Evolutionary conservation across 2,329 filamentous ascomycete species (phyloP), one percentile per base, ranked within the genome.

Genomic region (Orbilia ellipsospora): DNA sequence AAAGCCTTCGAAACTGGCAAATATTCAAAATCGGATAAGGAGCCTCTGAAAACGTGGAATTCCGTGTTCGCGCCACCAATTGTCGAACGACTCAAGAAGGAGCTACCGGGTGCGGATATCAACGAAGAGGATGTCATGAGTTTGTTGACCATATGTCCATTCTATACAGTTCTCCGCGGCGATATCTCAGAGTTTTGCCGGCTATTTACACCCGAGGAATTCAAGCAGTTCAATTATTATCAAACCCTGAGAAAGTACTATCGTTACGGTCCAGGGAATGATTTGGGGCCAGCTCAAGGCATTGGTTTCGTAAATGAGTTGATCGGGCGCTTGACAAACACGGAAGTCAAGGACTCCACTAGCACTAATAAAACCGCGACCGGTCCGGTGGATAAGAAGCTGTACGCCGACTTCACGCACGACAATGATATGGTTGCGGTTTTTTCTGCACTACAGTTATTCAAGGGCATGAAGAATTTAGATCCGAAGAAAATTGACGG

Each of bases 321-420:
- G 8, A 87, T 97, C 63, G 90, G 94, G 2, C 88, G 94, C 23
- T 83, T 97, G 77, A 96, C 92, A 0, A 84, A 85, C 40, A 82
- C 84, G 15, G 86, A 90, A 0, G 92, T 97, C 0, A 79, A 85
- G 0, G 93, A 96, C 81, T 83, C 87, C 69, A 96, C 93, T 0
- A 88, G 85, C 63, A 92, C 90, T 4, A 97, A 97, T 82, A 84
- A 83, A 40, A 96, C 93, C 0, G 86, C 96, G 0, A 91, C 96
- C 81, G 83, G 83, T 4, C 93, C 94, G 0, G 83, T 96, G 0
- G 85, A 83, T 23, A 81, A 82, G 28, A 80, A 87, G 12, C 83
- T 97, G 0, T 97, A 96, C 80, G 93, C 92, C 0, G 94, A 97
- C 82, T 97, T 97, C 81, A 92, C 90, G 77, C 94, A 97, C 82